These are phyloP conservation scores for Bipolaris victoriae DNA, from an alignment of 2,329 filamentous ascomycete genomes.

Conservation along the genomic window DNA sequence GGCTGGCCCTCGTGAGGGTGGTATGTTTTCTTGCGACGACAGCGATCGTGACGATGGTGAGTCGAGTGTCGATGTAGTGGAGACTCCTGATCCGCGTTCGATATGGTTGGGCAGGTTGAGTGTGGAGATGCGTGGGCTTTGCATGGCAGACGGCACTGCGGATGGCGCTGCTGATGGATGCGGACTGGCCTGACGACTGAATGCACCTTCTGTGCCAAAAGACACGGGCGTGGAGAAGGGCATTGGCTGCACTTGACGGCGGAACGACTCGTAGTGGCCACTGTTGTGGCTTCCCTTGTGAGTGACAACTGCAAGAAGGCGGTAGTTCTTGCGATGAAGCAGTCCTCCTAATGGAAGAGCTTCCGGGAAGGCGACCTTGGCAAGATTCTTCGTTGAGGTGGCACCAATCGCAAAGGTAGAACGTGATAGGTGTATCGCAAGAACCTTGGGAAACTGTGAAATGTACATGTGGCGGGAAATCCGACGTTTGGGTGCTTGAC, in stretches of 20 bases:
- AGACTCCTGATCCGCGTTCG: slow-evolving; percentile 31
- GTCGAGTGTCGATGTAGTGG: slow-evolving; percentile 29
- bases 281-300: slow-evolving; percentile 96
- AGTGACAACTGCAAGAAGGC: slow-evolving; percentile 83
- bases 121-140: slow-evolving; percentile 55
- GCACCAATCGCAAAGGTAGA: slow-evolving; percentile 84
- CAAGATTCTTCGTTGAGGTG: slow-evolving; percentile 87
- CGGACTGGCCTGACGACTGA: slow-evolving; percentile 65
- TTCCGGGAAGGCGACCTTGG: slow-evolving; percentile 92
- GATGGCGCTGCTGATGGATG: slow-evolving; percentile 52
- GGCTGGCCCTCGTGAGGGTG: slow-evolving; percentile 29
- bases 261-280: slow-evolving; percentile 96
- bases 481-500: slow-evolving; percentile 76
- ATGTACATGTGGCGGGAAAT: slow-evolving; percentile 91
- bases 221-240: slow-evolving; percentile 84
- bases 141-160: slow-evolving; percentile 48
- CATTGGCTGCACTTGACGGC: slow-evolving; percentile 78
- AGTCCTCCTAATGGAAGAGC: slow-evolving; percentile 81
- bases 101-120: slow-evolving; percentile 34
- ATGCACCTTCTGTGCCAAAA: slow-evolving; percentile 76
- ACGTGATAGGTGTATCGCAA: slow-evolving; percentile 89
- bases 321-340: slow-evolving; percentile 78
- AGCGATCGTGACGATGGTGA: slow-evolving; percentile 43
- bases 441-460: slow-evolving; percentile 83
- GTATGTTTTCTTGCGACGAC: slow-evolving; percentile 43